A percentile compares a stretch with the other conserved stretches of the same genome.
Evolutionary conservation across 441 rosid species (phyloP).

Genomic region (Kokia cookei): DNA sequence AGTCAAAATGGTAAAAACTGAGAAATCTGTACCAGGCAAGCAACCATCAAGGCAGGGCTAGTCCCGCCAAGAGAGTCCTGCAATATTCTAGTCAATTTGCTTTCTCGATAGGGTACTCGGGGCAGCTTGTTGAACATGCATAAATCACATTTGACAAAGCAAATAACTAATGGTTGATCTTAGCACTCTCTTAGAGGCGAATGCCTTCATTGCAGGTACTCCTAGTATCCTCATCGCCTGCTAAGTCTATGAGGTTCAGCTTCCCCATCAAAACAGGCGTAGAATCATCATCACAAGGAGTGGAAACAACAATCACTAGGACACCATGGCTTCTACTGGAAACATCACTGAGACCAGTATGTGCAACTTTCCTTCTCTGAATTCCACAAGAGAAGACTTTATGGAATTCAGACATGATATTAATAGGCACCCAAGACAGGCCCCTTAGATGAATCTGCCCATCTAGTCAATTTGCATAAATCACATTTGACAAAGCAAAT

Average conservation of each 20-base stretch:
- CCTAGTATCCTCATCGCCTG: constrained; percentile 89
- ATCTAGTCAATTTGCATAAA: constrained; percentile 74
- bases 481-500: constrained; percentile 85
- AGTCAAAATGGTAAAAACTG: neutral
- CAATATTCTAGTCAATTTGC: constrained; percentile 86
- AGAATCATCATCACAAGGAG: constrained; percentile 33
- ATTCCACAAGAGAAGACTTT: constrained; percentile 51
- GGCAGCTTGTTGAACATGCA: constrained; percentile 71
- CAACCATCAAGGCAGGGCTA: constrained; percentile 80
- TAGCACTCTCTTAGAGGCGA: constrained; percentile 81
- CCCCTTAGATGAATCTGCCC: constrained; percentile 81
- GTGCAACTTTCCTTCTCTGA: constrained; percentile 75
- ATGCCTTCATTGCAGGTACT: constrained; percentile 79
- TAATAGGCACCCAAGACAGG: constrained; percentile 47
- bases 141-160: constrained; percentile 83
- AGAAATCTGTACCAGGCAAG: constrained; percentile 59
- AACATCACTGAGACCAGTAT: constrained; percentile 75
- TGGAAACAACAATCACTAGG: constrained; percentile 57
- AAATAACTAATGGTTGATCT: constrained; percentile 84
- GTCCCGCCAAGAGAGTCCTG: constrained; percentile 95
- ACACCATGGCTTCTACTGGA: constrained; percentile 95
- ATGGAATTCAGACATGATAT: constrained; percentile 52
- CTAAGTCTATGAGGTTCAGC: constrained; percentile 87
- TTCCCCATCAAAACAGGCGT: constrained; percentile 45
- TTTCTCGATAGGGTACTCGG: constrained; percentile 84